phyloP scores from a whole-genome alignment of 2,329 filamentous ascomycete genomes.

The Akanthomyces muscarius region DNA sequence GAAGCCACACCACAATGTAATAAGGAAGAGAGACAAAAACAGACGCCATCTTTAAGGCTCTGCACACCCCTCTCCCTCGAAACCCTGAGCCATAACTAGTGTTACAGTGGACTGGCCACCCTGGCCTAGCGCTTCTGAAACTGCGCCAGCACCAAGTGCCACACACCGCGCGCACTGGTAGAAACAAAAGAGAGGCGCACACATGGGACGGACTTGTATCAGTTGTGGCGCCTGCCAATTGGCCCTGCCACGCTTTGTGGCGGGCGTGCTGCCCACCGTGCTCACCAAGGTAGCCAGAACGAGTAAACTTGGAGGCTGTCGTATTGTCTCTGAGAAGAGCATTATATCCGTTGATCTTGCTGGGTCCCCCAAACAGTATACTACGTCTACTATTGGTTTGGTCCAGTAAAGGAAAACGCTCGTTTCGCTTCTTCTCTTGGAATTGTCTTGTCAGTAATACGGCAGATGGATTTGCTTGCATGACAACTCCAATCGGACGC shows the following conservation, averaged over 20 bases:
- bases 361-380: background rate
- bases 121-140: conserved; percentile 5
- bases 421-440: background rate
- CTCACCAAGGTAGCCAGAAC: background rate
- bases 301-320: background rate
- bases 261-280: background rate
- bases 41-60: background rate
- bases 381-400: background rate
- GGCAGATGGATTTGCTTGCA: background rate
- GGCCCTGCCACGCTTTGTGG: background rate
- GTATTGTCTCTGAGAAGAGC: background rate
- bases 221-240: conserved; percentile 16
- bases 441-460: background rate
- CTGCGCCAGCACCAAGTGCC: conserved; percentile 1
- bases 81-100: background rate
- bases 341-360: background rate
- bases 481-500: background rate
- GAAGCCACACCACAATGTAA: background rate
- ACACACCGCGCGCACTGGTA: background rate
- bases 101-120: background rate
- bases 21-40: background rate
- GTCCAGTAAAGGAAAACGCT: background rate
- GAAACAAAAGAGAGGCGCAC: background rate
- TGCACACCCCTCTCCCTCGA: background rate
- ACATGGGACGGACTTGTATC: conserved; percentile 11